Percentiles rank a stretch among this genome's conserved stretches.
Conservation (phyloP, 2,329 filamentous ascomycete species). For the Claviceps sp. region DNA sequence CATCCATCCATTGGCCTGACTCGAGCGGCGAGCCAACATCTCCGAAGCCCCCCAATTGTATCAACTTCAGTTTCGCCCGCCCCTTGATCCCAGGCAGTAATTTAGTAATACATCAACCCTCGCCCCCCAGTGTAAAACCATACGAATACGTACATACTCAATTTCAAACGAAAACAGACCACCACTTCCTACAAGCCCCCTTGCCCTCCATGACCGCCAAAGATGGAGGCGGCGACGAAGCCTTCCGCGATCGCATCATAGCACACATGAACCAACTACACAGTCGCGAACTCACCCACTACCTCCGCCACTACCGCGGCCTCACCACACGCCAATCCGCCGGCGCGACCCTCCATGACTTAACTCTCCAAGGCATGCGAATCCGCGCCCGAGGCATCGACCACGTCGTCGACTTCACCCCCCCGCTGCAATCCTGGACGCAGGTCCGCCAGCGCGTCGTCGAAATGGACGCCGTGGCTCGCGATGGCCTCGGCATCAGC, state of each 20-base stretch:
- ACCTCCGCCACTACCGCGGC: conserved; percentile 58
- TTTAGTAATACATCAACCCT: too few relatives aligned
- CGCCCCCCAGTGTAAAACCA: too few relatives aligned
- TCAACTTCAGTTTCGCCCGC: too few relatives aligned
- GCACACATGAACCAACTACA: conserved; percentile 84
- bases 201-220: conserved; percentile 8
- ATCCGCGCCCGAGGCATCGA: conserved; percentile 33
- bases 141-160: too few relatives aligned
- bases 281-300: conserved; percentile 57
- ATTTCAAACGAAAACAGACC: not conserved
- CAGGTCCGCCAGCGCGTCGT: conserved; percentile 61
- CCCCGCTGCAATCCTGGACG: conserved; percentile 52
- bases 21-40: too few relatives aligned
- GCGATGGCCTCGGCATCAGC: conserved; percentile 46
- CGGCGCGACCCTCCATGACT: conserved; percentile 43
- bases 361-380: conserved; percentile 52
- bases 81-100: too few relatives aligned
- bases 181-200: not conserved
- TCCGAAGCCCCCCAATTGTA: too few relatives aligned
- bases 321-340: conserved; percentile 39
- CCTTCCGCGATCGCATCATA: conserved; percentile 32
- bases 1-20: too few relatives aligned
- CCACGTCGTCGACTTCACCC: conserved; percentile 49
- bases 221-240: conserved; percentile 13
- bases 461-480: conserved; percentile 48